phyloP scores from a whole-genome alignment of 176 grass and related monocot species.

The Triticum urartu region DNA sequence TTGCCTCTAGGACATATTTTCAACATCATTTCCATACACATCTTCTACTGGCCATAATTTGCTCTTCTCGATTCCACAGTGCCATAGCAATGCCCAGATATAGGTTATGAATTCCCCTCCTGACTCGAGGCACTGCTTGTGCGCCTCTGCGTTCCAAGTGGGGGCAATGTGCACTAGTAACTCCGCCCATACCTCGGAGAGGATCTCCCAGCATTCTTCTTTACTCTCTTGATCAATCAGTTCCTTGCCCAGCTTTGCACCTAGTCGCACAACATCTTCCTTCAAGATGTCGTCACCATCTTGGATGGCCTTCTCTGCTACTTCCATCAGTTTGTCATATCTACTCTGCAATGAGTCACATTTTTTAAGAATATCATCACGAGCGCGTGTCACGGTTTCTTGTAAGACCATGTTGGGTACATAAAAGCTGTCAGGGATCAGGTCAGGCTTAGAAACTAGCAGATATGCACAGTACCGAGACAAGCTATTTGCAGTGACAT shows the following conservation, averaged over 20 bases:
- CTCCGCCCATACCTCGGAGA: slow-evolving; percentile 29
- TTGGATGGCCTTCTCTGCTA: background rate
- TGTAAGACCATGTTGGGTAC: background rate
- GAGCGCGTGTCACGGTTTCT: background rate
- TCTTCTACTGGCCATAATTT: background rate
- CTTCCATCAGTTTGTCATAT: background rate
- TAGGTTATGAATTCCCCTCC: slow-evolving; percentile 37
- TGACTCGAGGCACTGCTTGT: slow-evolving; percentile 2
- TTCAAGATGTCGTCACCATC: too few relatives aligned
- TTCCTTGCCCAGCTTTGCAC: background rate
- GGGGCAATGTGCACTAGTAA: slow-evolving; percentile 34
- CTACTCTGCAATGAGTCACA: background rate
- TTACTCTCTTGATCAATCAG: background rate
- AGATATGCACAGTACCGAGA: slow-evolving; percentile 51
- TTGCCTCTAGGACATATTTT: too few relatives aligned
- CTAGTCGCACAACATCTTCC: background rate
- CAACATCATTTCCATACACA: too few relatives aligned
- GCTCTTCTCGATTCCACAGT: slow-evolving; percentile 20
- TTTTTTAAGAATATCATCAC: background rate
- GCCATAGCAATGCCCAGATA: slow-evolving; percentile 34
- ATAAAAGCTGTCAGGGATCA: slow-evolving; percentile 33
- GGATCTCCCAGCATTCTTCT: background rate
- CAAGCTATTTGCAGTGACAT: slow-evolving; percentile 28
- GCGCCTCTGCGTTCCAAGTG: slow-evolving; percentile 9
- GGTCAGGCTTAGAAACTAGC: slow-evolving; percentile 30